These are phyloP conservation scores for Penicillium italicum DNA, from an alignment of 2,329 filamentous ascomycete genomes.

Conservation along the genomic window DNA sequence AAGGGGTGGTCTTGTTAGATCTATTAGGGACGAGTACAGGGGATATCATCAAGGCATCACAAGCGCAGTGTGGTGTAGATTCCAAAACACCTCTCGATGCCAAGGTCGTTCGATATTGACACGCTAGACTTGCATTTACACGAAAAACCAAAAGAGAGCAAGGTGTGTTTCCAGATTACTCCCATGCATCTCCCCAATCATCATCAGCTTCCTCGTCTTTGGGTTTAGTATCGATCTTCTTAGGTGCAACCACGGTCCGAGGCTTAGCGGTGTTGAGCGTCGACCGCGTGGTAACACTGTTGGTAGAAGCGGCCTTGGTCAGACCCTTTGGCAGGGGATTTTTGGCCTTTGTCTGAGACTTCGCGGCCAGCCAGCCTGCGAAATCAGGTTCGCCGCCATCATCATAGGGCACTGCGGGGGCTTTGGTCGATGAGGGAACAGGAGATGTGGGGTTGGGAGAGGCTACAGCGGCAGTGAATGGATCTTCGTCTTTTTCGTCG, in stretches of 20 bases:
- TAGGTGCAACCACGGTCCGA: slow-evolving; percentile 50
- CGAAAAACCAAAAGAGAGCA: background rate
- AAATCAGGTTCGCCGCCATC: slow-evolving; percentile 92
- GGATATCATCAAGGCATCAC: background rate
- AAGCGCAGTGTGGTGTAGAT: background rate
- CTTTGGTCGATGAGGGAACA: slow-evolving; percentile 27
- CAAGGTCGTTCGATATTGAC: background rate
- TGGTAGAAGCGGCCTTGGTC: slow-evolving; percentile 53
- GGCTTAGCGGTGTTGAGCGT: slow-evolving; percentile 44
- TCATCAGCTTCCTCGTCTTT: slow-evolving; percentile 44
- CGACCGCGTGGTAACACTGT: slow-evolving; percentile 37
- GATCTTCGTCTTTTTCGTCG: slow-evolving; percentile 47
- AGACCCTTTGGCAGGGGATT: slow-evolving; percentile 82
- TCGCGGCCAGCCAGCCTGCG: slow-evolving; percentile 87
- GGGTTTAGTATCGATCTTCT: slow-evolving; percentile 68
- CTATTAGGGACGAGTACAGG: background rate
- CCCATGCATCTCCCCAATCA: slow-evolving; percentile 51
- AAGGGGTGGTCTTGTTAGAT: background rate
- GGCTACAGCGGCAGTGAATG: slow-evolving; percentile 33
- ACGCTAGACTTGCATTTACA: background rate
- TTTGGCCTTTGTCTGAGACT: slow-evolving; percentile 67
- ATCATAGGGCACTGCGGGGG: slow-evolving; percentile 59
- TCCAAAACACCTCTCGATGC: background rate
- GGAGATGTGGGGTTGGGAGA: slow-evolving; percentile 28
- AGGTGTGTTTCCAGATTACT: slow-evolving; percentile 27